A percentile compares a stretch with the other conserved stretches of the same genome.
Conservation (phyloP, 345 rosid species). For the Citrus reticulata region DNA sequence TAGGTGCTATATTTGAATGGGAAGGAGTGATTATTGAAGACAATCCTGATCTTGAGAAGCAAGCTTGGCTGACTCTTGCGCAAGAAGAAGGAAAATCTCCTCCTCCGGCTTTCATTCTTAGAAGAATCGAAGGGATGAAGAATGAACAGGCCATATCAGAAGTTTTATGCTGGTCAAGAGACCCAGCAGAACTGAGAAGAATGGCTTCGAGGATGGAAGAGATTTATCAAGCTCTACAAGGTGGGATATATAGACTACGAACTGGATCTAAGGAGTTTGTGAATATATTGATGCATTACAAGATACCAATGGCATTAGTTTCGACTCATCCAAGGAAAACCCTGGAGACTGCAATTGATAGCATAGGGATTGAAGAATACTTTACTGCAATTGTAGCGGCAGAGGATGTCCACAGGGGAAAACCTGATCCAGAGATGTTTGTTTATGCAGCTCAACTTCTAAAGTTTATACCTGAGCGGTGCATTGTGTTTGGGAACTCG, state of each 20-base stretch:
- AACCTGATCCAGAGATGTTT: conserved; percentile 96
- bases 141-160: conserved; percentile 96
- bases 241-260: conserved; percentile 71
- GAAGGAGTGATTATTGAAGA: conserved; percentile 89
- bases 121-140: conserved; percentile 89
- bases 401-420: conserved; percentile 89
- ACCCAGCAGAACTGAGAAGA: conserved; percentile 61
- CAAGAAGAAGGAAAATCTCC: conserved; percentile 89
- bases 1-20: conserved; percentile 96
- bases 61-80: conserved; percentile 82
- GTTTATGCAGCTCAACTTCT: conserved; percentile 82
- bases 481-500: conserved; percentile 95
- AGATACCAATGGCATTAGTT: conserved; percentile 94
- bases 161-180: conserved; percentile 96
- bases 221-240: conserved; percentile 70
- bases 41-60: conserved; percentile 71
- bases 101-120: conserved; percentile 68
- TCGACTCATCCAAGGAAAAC: conserved; percentile 78
- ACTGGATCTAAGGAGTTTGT: conserved; percentile 87
- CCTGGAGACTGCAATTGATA: conserved; percentile 68
- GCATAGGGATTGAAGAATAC: conserved; percentile 56
- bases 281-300: conserved; percentile 69
- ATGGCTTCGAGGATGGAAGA: conserved; percentile 87
- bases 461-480: conserved; percentile 82
- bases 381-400: conserved; percentile 79